Percentiles rank a stretch among this genome's conserved stretches.
These are phyloP conservation scores for Fomitiporia mediterranea DNA, from an alignment of 1,284 basidiomycete genomes.

Conservation along the genomic window DNA sequence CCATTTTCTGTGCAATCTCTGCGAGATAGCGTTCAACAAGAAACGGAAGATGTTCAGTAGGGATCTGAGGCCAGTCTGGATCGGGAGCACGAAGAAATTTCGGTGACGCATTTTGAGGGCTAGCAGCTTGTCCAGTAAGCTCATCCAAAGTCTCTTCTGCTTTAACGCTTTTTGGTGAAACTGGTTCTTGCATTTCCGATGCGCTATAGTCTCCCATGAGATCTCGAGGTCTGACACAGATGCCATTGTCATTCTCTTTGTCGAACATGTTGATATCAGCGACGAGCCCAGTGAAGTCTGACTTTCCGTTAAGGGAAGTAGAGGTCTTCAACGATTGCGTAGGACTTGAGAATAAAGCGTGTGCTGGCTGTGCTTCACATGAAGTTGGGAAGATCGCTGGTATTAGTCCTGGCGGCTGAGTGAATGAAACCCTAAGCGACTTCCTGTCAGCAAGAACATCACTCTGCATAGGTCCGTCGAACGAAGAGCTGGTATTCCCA, in stretches of 20 bases:
- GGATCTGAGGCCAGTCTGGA: background rate
- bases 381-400: background rate
- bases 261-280: conserved; percentile 43
- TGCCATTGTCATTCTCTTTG: conserved; percentile 25
- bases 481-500: background rate
- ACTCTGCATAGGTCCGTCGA: background rate
- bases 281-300: conserved; percentile 27
- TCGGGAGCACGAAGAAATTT: background rate
- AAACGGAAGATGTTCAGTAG: conserved; percentile 3
- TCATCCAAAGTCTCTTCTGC: background rate
- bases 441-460: conserved; percentile 3
- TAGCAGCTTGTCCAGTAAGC: conserved; percentile 13
- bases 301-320: background rate
- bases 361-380: background rate
- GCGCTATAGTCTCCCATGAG: conserved; percentile 28
- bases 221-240: conserved; percentile 45
- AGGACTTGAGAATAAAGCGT: background rate
- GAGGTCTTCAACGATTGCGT: background rate
- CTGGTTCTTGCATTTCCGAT: background rate
- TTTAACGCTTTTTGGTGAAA: background rate
- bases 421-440: background rate
- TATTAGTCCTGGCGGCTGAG: background rate
- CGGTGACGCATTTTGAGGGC: background rate
- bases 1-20: background rate
- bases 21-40: conserved; percentile 24